Conservation (phyloP, 2,329 filamentous ascomycete species). For the Chrysoporthe cubensis region DNA sequence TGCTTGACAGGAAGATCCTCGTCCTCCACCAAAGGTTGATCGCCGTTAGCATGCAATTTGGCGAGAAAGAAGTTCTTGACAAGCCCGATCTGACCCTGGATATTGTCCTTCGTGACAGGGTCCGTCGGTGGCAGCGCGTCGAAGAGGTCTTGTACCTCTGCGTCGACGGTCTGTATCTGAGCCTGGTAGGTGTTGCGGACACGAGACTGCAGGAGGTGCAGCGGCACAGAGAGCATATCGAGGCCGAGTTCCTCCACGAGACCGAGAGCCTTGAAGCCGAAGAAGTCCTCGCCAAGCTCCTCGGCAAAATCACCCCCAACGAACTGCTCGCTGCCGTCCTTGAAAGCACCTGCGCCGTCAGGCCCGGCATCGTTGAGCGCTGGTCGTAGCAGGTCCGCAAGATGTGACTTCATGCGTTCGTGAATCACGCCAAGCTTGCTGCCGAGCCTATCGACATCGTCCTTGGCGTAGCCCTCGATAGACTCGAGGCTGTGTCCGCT, state of each 20-base stretch:
- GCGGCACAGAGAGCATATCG: conserved; percentile 84
- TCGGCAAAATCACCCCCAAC: conserved; percentile 96
- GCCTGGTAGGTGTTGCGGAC: conserved; percentile 85
- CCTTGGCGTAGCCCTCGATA: conserved; percentile 85
- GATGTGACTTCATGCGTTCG: conserved; percentile 90
- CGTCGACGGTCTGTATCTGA: conserved; percentile 66
- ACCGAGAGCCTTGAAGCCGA: conserved; percentile 94
- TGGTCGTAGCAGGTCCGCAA: conserved; percentile 90
- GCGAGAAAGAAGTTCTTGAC: conserved; percentile 89
- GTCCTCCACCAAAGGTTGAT: conserved; percentile 87
- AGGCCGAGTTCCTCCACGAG: conserved; percentile 89
- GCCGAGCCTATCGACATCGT: conserved; percentile 87
- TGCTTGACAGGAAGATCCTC: conserved; percentile 95
- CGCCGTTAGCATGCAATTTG: conserved; percentile 82
- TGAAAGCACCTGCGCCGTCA: conserved; percentile 89
- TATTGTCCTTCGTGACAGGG: conserved; percentile 76
- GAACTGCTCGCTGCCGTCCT: conserved; percentile 96
- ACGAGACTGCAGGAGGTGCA: conserved; percentile 90
- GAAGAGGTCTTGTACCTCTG: conserved; percentile 65
- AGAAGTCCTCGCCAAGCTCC: conserved; percentile 98
- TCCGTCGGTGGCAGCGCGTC: conserved; percentile 71
- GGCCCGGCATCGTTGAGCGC: conserved; percentile 79
- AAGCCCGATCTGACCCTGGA: conserved; percentile 81
- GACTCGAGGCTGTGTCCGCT: conserved; percentile 81
- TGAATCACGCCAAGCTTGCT: conserved; percentile 82